These are phyloP conservation scores for Spirogloea muscicola DNA, from an alignment of 139 green algal genomes.

Conservation along the genomic window DNA sequence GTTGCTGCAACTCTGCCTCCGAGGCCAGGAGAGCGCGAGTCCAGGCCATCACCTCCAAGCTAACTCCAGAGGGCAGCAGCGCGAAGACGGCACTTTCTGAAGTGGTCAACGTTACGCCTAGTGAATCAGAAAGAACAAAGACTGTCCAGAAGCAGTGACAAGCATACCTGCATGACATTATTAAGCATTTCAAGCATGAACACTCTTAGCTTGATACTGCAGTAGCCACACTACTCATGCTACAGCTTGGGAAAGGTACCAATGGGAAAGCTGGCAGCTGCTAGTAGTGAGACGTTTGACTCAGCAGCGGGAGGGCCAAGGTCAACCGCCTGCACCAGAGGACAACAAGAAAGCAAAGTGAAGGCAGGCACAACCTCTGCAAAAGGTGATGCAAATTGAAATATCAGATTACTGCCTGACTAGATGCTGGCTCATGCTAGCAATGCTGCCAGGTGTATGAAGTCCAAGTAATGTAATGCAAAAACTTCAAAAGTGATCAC, in stretches of 20 bases:
- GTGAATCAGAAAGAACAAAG: background rate
- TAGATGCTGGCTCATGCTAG: background rate
- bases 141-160: background rate
- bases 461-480: background rate
- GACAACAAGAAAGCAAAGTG: no score
- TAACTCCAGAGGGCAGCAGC: background rate
- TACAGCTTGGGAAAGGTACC: background rate
- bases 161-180: background rate
- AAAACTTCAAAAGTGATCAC: background rate
- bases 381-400: background rate
- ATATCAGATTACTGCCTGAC: background rate
- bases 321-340: no score
- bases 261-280: conserved; percentile 10
- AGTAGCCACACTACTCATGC: background rate
- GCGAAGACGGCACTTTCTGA: conserved; percentile 13
- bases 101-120: background rate
- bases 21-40: conserved; percentile 13
- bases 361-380: no score
- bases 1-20: background rate
- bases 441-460: background rate
- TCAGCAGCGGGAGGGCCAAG: no score
- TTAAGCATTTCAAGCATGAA: background rate
- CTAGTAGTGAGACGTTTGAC: conserved; percentile 12
- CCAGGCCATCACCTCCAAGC: conserved; percentile 17
- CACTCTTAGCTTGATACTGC: background rate